A percentile compares a stretch with the other conserved stretches of the same genome.
phyloP scores from a whole-genome alignment of 2,329 filamentous ascomycete genomes.

The Beauveria sp. region DNA sequence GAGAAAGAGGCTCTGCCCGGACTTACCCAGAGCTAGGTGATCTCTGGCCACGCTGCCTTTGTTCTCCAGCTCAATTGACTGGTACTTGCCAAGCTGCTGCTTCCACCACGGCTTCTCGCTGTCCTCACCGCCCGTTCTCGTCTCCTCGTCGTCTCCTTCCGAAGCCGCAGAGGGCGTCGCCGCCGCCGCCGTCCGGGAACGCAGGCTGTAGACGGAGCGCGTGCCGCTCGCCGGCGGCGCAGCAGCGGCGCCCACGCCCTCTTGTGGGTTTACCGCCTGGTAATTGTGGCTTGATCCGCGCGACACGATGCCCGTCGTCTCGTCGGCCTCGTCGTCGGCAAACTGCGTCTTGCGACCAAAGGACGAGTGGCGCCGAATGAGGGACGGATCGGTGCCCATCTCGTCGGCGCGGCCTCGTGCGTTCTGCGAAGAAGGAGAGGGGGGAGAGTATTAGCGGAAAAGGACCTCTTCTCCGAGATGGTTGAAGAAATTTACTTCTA shows the following conservation, averaged over 20 bases:
- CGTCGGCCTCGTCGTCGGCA: slow-evolving; percentile 25
- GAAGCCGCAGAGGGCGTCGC: slow-evolving; percentile 15
- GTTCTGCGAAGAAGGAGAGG: slow-evolving; percentile 23
- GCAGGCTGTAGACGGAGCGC: slow-evolving; percentile 14
- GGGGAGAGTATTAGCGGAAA: not conserved
- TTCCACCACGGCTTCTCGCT: slow-evolving; percentile 42
- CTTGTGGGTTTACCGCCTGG: slow-evolving; percentile 26
- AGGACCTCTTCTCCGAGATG: not conserved
- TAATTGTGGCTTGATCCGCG: slow-evolving; percentile 31
- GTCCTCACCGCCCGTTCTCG: slow-evolving; percentile 10
- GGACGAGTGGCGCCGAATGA: slow-evolving; percentile 8
- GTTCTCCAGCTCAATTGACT: slow-evolving; percentile 71
- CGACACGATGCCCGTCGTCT: slow-evolving; percentile 33
- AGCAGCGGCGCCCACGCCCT: not conserved
- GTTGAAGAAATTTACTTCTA: slow-evolving; percentile 32
- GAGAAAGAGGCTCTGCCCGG: not conserved
- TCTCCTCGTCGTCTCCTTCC: slow-evolving; percentile 18
- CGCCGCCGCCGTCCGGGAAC: slow-evolving; percentile 10
- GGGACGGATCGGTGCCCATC: slow-evolving; percentile 24
- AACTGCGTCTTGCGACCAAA: slow-evolving; percentile 13
- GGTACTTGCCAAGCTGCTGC: slow-evolving; percentile 38
- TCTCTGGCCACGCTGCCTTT: slow-evolving; percentile 78
- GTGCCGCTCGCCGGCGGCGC: not conserved
- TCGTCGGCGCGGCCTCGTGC: slow-evolving; percentile 35
- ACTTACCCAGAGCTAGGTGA: slow-evolving; percentile 67